Base-by-base conservation (phyloP, 2,329 filamentous ascomycete genomes). In the Colletotrichum sp. region DNA sequence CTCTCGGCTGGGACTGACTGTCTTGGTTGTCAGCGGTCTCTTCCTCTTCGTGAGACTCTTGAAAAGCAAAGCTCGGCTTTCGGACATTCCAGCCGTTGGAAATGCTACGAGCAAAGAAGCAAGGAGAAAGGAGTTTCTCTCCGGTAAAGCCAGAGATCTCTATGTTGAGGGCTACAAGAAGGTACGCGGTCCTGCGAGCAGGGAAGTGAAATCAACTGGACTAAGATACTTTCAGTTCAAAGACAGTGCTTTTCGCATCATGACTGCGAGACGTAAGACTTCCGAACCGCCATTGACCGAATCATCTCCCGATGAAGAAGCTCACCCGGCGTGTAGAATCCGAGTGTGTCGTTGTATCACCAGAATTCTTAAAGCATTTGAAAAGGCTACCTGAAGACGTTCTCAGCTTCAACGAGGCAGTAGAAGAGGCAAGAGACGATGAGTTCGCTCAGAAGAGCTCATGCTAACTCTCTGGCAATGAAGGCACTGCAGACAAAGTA, bases 401-500 rank as follows among this genome's bases (percentile, higher is more conserved):
- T 8, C 68, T 84, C 22, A 82, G 79, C 78, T 78, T 82, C 55
- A 68, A 79, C 56, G 77, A 43, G 18, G 81, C 82, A 12, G 60
- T 82, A 30, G 72, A 77, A 4, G 79, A 82, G 32, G 78, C 79
- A 32, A 60, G 13, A 75, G 5, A 13, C 1, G 12, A 25, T 32
- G 15, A 8, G 4, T 48, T 16, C 16, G 12, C 5, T 7, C 1
- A 28, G 13, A 0, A 65, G 3, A 5, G 27, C 10, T 6, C 27
- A 30, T 28, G 13, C 62, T 48, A 0, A 28, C 30, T 65, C 1
- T 13, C 0, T n/a, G 16, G 2, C 18, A 10, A 65, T 7, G 1
- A 15, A 88, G 87, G 88, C 87, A 4, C 84, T 89, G 76, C 81
- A 89, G 78, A 87, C 85, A 81, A 85, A 87, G 66, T 89, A 89